These are phyloP conservation scores for Rosa multiflora DNA, from an alignment of 306 rosid species.

Conservation along the genomic window DNA sequence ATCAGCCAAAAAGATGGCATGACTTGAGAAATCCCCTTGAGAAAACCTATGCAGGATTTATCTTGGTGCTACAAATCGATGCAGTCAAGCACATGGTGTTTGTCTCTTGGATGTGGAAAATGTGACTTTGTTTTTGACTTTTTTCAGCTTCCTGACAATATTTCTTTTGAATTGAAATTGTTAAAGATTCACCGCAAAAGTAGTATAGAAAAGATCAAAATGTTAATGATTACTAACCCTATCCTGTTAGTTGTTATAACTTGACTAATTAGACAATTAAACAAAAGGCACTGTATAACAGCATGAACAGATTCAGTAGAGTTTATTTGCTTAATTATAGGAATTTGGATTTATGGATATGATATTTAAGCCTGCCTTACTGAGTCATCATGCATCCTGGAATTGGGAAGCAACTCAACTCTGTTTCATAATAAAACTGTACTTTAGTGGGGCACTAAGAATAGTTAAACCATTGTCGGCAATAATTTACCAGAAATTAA, in stretches of 20 bases:
- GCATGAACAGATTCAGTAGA: background rate
- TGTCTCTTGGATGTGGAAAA: conserved; percentile 12
- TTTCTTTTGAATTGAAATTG: background rate
- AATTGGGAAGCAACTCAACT: background rate
- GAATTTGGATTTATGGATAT: background rate
- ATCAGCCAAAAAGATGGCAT: conserved; percentile 10
- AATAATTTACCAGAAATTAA: conserved; percentile 1
- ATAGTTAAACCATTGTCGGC: background rate
- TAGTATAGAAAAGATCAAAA: background rate
- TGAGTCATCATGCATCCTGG: background rate
- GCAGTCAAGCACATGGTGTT: conserved; percentile 28
- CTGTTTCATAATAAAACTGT: background rate
- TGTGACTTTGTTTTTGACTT: conserved; percentile 17
- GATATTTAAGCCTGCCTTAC: background rate
- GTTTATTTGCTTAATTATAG: background rate
- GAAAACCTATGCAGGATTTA: background rate
- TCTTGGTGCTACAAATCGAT: conserved; percentile 14
- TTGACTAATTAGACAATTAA: background rate
- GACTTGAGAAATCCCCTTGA: background rate
- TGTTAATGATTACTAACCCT: conserved; percentile 5
- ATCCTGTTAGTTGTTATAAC: background rate
- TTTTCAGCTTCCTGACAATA: background rate
- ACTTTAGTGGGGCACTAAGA: background rate
- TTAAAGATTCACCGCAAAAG: conserved; percentile 4
- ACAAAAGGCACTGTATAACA: background rate